Evolutionary conservation across 2,329 filamentous ascomycete species (phyloP).

Genomic region (Botryotinia convoluta): DNA sequence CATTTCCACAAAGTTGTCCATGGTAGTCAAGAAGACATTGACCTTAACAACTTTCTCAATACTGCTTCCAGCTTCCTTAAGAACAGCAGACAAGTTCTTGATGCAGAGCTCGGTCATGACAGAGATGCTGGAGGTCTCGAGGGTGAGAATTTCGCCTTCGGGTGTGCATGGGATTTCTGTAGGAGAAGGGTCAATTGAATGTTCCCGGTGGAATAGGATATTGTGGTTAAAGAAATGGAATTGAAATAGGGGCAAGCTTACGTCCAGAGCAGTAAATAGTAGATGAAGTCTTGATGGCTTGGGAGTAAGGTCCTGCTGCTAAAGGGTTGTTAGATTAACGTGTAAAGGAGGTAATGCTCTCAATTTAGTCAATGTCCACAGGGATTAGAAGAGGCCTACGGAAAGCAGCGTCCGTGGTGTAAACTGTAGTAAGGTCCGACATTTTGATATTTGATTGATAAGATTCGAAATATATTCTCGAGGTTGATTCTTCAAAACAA

Average conservation of each 20-base stretch:
- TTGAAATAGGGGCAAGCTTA: neutral
- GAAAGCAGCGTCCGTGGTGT: conserved; percentile 38
- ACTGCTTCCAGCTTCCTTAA: conserved; percentile 76
- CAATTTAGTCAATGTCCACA: neutral
- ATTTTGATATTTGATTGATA: conserved; percentile 27
- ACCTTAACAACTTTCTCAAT: conserved; percentile 87
- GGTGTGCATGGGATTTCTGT: conserved; percentile 43
- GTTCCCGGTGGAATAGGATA: conserved; percentile 55
- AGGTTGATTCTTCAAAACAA: neutral
- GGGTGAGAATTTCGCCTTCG: conserved; percentile 36
- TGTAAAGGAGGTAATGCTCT: neutral
- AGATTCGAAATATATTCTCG: neutral
- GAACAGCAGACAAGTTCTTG: conserved; percentile 81
- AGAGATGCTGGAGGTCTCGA: conserved; percentile 57
- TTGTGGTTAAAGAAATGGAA: neutral
- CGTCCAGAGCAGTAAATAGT: conserved; percentile 65
- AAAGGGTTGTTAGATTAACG: conserved; percentile 4
- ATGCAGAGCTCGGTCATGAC: conserved; percentile 66
- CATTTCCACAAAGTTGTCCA: conserved; percentile 61
- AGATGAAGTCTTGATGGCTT: conserved; percentile 56
- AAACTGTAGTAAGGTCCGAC: conserved; percentile 38
- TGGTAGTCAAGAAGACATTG: conserved; percentile 73
- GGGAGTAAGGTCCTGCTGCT: conserved; percentile 21
- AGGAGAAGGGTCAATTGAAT: conserved; percentile 48
- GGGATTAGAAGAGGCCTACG: conserved; percentile 30